Evolutionary conservation across 75 land plant genomes (phyloP).

Genomic region (Pinus albicaulis): DNA sequence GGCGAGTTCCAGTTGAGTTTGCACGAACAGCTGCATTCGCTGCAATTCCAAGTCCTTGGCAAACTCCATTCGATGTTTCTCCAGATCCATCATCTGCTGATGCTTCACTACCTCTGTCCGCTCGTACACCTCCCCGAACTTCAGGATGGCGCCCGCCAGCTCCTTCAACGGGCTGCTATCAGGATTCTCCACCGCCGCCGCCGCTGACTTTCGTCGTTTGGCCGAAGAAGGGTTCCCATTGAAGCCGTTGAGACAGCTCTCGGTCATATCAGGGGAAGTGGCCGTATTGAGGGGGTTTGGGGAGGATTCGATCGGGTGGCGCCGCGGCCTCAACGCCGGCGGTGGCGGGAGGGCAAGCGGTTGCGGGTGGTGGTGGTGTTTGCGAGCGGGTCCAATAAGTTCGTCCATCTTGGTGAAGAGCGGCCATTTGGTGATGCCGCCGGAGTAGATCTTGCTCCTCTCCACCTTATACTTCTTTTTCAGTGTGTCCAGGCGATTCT

Average conservation of each 20-base stretch:
- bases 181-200: too few relatives aligned
- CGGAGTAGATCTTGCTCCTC: slow-evolving; percentile 22
- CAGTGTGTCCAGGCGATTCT: slow-evolving; percentile 83
- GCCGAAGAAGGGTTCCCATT: too few relatives aligned
- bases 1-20: slow-evolving; percentile 74
- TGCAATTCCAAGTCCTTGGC: slow-evolving; percentile 74
- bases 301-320: too few relatives aligned
- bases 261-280: too few relatives aligned
- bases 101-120: slow-evolving; percentile 56
- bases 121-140: slow-evolving; percentile 75
- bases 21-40: slow-evolving; percentile 73
- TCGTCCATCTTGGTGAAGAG: slow-evolving; percentile 54
- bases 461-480: slow-evolving; percentile 91
- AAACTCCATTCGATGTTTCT: slow-evolving; percentile 79
- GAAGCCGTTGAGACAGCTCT: too few relatives aligned
- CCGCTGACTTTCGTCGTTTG: too few relatives aligned
- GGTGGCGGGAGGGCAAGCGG: too few relatives aligned
- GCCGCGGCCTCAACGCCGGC: too few relatives aligned
- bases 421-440: slow-evolving; percentile 48
- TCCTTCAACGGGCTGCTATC: slow-evolving; percentile 16
- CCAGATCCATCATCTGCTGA: slow-evolving; percentile 68
- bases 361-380: slow-evolving; percentile 3
- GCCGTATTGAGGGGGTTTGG: too few relatives aligned
- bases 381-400: slow-evolving; percentile 52
- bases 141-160: slow-evolving; percentile 48